A percentile compares a stretch with the other conserved stretches of the same genome.
These are phyloP conservation scores for Talaromyces rugulosus DNA, from an alignment of 2,329 filamentous ascomycete genomes.

Conservation along the genomic window DNA sequence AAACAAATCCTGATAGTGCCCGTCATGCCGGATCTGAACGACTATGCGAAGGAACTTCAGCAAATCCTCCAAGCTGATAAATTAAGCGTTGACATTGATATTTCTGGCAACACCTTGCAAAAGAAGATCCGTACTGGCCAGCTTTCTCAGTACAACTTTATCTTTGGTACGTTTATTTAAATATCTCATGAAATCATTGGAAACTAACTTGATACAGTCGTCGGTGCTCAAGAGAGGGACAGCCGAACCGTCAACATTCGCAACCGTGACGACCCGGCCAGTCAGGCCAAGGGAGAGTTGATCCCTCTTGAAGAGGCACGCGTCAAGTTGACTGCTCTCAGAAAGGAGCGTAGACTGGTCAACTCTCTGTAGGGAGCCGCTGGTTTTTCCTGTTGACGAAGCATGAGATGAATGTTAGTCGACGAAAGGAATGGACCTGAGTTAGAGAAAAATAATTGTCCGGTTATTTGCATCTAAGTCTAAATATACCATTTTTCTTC, in stretches of 20 bases:
- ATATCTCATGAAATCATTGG: neutral
- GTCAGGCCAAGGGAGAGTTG: constrained; percentile 59
- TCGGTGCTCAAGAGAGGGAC: constrained; percentile 60
- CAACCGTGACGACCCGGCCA: constrained; percentile 59
- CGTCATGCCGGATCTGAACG: constrained; percentile 47
- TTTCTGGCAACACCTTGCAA: constrained; percentile 47
- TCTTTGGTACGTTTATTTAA: constrained; percentile 38
- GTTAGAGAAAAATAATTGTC: neutral
- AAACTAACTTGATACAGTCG: constrained; percentile 41
- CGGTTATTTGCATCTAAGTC: neutral
- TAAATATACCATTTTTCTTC: neutral
- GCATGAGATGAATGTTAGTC: neutral
- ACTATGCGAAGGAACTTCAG: constrained; percentile 47
- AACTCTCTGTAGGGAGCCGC: constrained; percentile 30
- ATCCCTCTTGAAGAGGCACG: constrained; percentile 58
- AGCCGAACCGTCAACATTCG: constrained; percentile 59
- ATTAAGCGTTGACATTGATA: constrained; percentile 46
- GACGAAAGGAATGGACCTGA: neutral
- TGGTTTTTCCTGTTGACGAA: neutral
- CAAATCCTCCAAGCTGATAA: constrained; percentile 41
- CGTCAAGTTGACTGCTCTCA: constrained; percentile 46
- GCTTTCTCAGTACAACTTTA: constrained; percentile 48
- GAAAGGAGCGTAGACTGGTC: constrained; percentile 43
- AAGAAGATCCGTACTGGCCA: constrained; percentile 51
- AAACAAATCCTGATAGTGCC: constrained; percentile 49